Percentiles rank a stretch among this genome's conserved stretches.
Conservation (phyloP, 805 yeast species). For the Tetrapisispora arboricola region DNA sequence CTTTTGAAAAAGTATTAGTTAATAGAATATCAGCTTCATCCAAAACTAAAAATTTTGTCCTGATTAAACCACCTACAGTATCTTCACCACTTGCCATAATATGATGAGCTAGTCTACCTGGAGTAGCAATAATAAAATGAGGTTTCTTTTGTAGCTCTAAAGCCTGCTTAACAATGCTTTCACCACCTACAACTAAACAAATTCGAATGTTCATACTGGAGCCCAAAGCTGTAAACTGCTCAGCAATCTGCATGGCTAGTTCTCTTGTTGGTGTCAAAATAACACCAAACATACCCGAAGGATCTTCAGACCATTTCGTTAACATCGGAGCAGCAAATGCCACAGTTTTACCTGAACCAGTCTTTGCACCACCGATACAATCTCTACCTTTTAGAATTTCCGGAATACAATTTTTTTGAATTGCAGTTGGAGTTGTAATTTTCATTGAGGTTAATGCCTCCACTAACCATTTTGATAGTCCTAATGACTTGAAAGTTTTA, state of each 20-base stretch:
- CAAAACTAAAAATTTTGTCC: conserved; percentile 72
- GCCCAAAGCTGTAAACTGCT: conserved; percentile 90
- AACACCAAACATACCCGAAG: conserved; percentile 83
- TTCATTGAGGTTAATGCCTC: conserved; percentile 77
- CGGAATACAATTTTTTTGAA: conserved; percentile 85
- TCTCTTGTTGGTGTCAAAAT: conserved; percentile 90
- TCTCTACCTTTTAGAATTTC: conserved; percentile 66
- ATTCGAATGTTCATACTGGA: conserved; percentile 76
- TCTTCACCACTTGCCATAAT: conserved; percentile 82
- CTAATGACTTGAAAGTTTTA: conserved; percentile 32
- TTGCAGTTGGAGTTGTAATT: conserved; percentile 72
- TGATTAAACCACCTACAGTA: conserved; percentile 63
- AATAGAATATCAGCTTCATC: conserved; percentile 95
- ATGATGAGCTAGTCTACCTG: conserved; percentile 93
- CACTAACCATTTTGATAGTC: conserved; percentile 76
- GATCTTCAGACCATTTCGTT: conserved; percentile 90
- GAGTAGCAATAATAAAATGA: conserved; percentile 93
- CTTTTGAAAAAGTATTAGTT: conserved; percentile 73
- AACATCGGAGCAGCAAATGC: conserved; percentile 98
- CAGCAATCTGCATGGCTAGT: conserved; percentile 92
- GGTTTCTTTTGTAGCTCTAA: conserved; percentile 73
- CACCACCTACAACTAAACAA: conserved; percentile 89
- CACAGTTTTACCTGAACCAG: conserved; percentile 96
- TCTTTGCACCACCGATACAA: conserved; percentile 96
- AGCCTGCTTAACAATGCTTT: conserved; percentile 83